Conservation (phyloP, 2,329 filamentous ascomycete genomes). For the Penicillium sp. region DNA sequence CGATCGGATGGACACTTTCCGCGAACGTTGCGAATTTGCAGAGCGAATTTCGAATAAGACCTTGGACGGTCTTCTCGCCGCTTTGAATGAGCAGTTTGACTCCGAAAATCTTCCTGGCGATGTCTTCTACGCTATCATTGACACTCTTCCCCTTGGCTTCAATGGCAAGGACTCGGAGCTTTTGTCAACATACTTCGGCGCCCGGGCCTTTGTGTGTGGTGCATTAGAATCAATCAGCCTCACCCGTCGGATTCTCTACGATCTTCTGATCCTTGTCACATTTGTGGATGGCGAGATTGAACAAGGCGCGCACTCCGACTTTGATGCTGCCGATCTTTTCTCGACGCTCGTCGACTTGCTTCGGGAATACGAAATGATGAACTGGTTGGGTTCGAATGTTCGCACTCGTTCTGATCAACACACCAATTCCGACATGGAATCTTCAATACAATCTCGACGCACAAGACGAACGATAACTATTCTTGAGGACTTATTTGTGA, state of each 20-base stretch:
- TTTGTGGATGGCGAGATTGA: slow-evolving; percentile 83
- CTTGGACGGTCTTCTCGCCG: slow-evolving; percentile 61
- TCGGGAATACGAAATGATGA: slow-evolving; percentile 62
- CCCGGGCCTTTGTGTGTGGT: slow-evolving; percentile 66
- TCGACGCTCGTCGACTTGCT: slow-evolving; percentile 64
- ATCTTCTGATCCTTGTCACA: slow-evolving; percentile 73
- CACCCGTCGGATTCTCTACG: slow-evolving; percentile 68
- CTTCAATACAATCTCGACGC: slow-evolving; percentile 15
- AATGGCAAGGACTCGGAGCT: slow-evolving; percentile 39
- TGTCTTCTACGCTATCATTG: slow-evolving; percentile 48
- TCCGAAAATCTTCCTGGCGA: slow-evolving; percentile 45
- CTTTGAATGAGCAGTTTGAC: slow-evolving; percentile 61
- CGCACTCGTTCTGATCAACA: slow-evolving; percentile 31
- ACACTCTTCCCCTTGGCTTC: slow-evolving; percentile 43
- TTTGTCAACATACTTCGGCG: slow-evolving; percentile 64
- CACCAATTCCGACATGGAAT: slow-evolving; percentile 12
- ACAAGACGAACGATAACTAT: slow-evolving; percentile 32
- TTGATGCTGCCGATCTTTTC: slow-evolving; percentile 55
- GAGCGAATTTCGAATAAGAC: slow-evolving; percentile 78
- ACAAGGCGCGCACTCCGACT: slow-evolving; percentile 62
- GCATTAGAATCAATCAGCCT: slow-evolving; percentile 71
- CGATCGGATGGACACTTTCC: slow-evolving; percentile 71
- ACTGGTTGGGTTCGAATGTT: slow-evolving; percentile 53
- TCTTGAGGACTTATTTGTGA: slow-evolving; percentile 43
- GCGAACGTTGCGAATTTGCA: slow-evolving; percentile 70